Conservation (phyloP, 306 rosid genomes). For the Cicer arietinum region DNA sequence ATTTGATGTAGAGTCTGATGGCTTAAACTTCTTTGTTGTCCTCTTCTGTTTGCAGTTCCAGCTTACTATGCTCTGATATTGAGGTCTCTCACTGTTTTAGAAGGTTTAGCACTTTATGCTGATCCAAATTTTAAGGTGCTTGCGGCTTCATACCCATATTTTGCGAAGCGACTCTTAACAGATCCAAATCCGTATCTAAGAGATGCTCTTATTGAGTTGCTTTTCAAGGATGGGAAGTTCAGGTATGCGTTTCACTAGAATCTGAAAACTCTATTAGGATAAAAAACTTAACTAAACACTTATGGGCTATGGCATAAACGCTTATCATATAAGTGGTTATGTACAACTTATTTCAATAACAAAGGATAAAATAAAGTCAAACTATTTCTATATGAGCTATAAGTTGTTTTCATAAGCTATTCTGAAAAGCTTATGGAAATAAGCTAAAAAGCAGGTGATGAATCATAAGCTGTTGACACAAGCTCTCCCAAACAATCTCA, state of each 20-base stretch:
- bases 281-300: neutral
- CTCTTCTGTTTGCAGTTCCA: conserved; percentile 69
- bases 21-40: conserved; percentile 35
- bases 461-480: neutral
- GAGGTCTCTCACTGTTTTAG: conserved; percentile 92
- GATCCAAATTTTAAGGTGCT: conserved; percentile 97
- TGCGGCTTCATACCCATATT: conserved; percentile 94
- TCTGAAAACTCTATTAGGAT: neutral
- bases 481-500: neutral
- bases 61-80: conserved; percentile 90
- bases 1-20: conserved; percentile 37
- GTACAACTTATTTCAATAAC: neutral
- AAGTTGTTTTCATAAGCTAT: neutral
- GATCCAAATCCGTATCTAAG: conserved; percentile 94
- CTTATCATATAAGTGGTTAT: neutral
- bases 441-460: neutral
- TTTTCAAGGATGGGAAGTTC: conserved; percentile 83
- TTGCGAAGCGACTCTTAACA: conserved; percentile 89
- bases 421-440: neutral
- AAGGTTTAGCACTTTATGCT: conserved; percentile 90
- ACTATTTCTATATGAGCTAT: neutral
- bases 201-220: conserved; percentile 93
- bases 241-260: conserved; percentile 58
- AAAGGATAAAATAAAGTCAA: neutral
- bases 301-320: neutral